Percentiles rank a stretch among this genome's conserved stretches.
Evolutionary conservation across 495 filamentous ascomycete genomes (phyloP).

Genomic region (Trichoderma erinaceum): DNA sequence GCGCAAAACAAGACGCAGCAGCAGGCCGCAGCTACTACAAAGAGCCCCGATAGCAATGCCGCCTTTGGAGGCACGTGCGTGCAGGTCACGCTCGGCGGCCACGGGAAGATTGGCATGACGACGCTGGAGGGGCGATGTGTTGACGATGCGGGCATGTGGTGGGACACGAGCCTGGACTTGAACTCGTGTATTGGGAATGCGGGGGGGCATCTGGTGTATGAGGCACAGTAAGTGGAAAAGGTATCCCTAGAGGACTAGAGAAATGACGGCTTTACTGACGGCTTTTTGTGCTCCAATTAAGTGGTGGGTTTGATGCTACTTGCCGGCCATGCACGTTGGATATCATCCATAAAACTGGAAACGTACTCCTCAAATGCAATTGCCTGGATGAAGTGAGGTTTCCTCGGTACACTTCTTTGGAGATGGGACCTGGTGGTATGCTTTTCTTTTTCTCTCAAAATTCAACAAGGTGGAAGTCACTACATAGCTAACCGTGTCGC

Average conservation of each 20-base stretch:
- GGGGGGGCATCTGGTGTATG: background rate
- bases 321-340: conserved; percentile 10
- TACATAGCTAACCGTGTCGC: background rate
- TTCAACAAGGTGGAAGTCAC: background rate
- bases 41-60: background rate
- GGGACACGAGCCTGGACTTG: conserved; percentile 5
- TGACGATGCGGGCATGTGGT: background rate
- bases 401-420: background rate
- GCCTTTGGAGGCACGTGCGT: background rate
- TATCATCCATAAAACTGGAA: background rate
- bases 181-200: conserved; percentile 8
- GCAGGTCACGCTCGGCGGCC: background rate
- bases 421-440: background rate
- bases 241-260: too few species aligned
- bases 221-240: background rate
- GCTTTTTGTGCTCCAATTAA: too few species aligned
- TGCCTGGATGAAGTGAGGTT: background rate
- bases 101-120: background rate
- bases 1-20: background rate
- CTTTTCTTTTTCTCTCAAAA: background rate
- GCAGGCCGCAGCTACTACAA: background rate
- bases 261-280: background rate
- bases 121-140: background rate
- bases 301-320: conserved; percentile 1
- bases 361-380: background rate